These are phyloP conservation scores for Coemansia sp. DNA, from an alignment of 192 early-diverging fungal genomes.

Conservation along the genomic window DNA sequence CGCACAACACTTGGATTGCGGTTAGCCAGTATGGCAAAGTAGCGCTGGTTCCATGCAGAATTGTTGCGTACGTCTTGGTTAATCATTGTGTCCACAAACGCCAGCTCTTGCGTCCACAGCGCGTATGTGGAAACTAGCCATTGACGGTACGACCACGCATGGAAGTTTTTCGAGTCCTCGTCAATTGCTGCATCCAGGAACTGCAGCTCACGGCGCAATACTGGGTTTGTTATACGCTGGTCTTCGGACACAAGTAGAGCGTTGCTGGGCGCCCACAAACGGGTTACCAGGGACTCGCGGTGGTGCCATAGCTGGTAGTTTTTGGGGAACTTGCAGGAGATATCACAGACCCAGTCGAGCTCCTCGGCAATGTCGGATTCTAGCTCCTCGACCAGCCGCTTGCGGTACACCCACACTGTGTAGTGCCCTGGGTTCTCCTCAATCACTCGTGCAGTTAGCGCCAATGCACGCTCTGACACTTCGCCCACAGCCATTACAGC, in stretches of 20 bases:
- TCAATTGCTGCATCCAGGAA: slow-evolving; percentile 72
- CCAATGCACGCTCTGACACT: slow-evolving; percentile 73
- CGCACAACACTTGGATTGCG: background rate
- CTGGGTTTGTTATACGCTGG: slow-evolving; percentile 34
- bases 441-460: slow-evolving; percentile 80
- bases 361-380: slow-evolving; percentile 66
- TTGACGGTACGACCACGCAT: slow-evolving; percentile 97
- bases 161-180: slow-evolving; percentile 96
- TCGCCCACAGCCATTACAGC: slow-evolving; percentile 75
- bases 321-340: slow-evolving; percentile 79
- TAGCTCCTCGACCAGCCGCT: slow-evolving; percentile 71
- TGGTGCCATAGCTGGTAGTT: slow-evolving; percentile 94
- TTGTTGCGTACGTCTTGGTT: slow-evolving; percentile 91
- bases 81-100: slow-evolving; percentile 71
- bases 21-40: slow-evolving; percentile 65
- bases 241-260: slow-evolving; percentile 23
- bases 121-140: slow-evolving; percentile 80
- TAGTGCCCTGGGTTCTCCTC: slow-evolving; percentile 90
- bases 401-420: slow-evolving; percentile 93
- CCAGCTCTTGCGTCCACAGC: slow-evolving; percentile 77
- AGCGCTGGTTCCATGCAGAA: slow-evolving; percentile 98
- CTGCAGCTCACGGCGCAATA: slow-evolving; percentile 63
- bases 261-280: slow-evolving; percentile 23
- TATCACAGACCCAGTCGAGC: slow-evolving; percentile 71
- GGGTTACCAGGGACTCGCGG: slow-evolving; percentile 28